These are phyloP conservation scores for Melampsora occidentalis DNA, from an alignment of 1,284 basidiomycete genomes.

Conservation along the genomic window DNA sequence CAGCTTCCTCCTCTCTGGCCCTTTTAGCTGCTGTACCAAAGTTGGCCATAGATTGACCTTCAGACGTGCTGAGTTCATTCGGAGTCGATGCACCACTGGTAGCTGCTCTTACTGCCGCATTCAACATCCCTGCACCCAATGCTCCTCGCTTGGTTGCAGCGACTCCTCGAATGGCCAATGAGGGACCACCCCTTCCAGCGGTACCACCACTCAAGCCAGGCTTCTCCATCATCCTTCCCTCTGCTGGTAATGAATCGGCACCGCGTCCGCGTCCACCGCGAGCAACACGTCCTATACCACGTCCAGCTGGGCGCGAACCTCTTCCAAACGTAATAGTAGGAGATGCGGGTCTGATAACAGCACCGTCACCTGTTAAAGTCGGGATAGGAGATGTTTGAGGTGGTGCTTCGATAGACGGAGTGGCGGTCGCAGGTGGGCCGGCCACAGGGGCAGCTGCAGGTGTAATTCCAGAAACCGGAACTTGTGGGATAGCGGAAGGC, in stretches of 20 bases:
- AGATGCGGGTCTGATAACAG: neutral
- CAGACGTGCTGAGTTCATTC: conserved; percentile 1
- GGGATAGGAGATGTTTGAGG: neutral
- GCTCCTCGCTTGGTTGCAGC: neutral
- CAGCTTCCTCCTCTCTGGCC: neutral
- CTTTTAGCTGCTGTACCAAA: neutral
- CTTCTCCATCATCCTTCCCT: neutral
- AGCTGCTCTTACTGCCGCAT: conserved; percentile 1
- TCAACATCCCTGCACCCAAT: neutral
- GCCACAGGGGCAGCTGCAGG: too few species aligned
- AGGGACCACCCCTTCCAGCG: neutral
- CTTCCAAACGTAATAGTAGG: neutral
- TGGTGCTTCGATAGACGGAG: neutral
- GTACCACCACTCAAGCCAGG: neutral
- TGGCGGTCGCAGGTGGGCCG: too few species aligned
- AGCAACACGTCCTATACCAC: conserved; percentile 2
- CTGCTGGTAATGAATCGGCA: neutral
- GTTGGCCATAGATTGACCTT: neutral
- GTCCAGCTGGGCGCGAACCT: neutral
- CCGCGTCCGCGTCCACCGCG: neutral
- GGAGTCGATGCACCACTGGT: conserved; percentile 1
- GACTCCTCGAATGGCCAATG: neutral
- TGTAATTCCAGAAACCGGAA: too few species aligned
- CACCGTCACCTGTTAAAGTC: neutral
- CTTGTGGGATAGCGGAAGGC: too few species aligned